A percentile compares a stretch with the other conserved stretches of the same genome.
Conservation (phyloP, 192 early-diverging fungal genomes). For the Mortierella alpina region DNA sequence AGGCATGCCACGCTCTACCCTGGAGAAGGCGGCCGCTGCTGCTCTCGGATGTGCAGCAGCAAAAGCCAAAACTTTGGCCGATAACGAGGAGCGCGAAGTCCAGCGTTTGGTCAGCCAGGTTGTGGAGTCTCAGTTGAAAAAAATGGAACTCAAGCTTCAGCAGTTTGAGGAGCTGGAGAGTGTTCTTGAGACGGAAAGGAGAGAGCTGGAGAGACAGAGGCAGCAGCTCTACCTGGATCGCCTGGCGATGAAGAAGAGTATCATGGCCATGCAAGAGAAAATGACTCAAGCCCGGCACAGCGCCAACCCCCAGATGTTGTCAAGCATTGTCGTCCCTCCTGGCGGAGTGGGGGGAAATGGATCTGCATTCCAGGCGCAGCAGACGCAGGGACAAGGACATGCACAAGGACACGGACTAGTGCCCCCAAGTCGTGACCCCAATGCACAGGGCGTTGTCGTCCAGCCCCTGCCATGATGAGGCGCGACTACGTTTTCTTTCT, state of each 20-base stretch:
- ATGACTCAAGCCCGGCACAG: constrained; percentile 36
- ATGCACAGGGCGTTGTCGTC: constrained; percentile 33
- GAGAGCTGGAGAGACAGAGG: constrained; percentile 80
- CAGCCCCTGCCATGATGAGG: constrained; percentile 32
- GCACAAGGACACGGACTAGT: constrained; percentile 12
- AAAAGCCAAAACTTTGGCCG: constrained; percentile 83
- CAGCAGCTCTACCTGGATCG: constrained; percentile 72
- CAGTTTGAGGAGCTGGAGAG: constrained; percentile 95
- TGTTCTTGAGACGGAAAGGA: constrained; percentile 86
- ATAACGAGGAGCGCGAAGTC: constrained; percentile 87
- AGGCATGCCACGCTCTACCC: constrained; percentile 57
- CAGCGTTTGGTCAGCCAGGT: constrained; percentile 81
- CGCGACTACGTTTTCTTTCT: background rate
- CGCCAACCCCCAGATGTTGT: constrained; percentile 13
- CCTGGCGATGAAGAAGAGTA: constrained; percentile 67
- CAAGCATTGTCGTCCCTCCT: constrained; percentile 19
- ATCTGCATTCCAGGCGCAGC: constrained; percentile 29
- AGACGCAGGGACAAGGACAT: constrained; percentile 20
- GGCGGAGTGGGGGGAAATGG: constrained; percentile 22
- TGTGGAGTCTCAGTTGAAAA: constrained; percentile 87
- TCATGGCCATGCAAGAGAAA: constrained; percentile 55
- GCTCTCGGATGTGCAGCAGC: constrained; percentile 94
- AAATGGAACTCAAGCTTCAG: constrained; percentile 92
- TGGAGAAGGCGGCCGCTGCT: constrained; percentile 79
- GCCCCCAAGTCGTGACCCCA: constrained; percentile 26